phyloP scores from a whole-genome alignment of 495 filamentous ascomycete genomes.

The Penicillium taxi region DNA sequence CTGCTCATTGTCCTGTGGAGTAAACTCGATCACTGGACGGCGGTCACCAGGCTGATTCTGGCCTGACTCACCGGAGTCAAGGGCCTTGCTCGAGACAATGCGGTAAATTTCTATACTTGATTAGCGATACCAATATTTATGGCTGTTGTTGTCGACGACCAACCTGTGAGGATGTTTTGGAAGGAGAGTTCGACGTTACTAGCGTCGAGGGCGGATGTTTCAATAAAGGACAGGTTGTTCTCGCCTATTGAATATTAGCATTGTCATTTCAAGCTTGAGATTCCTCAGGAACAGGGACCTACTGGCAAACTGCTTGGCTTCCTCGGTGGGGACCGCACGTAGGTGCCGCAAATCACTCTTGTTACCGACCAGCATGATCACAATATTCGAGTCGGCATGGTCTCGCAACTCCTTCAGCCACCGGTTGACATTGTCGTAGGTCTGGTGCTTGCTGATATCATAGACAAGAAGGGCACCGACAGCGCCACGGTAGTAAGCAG shows the following conservation, averaged over 20 bases:
- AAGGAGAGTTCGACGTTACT: constrained; percentile 99
- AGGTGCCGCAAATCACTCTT: constrained; percentile 99
- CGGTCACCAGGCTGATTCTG: constrained; percentile 66
- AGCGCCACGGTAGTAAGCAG: constrained; percentile 95
- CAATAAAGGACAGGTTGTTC: constrained; percentile 58
- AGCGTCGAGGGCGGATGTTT: constrained; percentile 96
- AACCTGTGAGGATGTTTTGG: constrained; percentile 98
- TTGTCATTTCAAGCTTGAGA: background rate
- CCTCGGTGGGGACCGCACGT: constrained; percentile 94
- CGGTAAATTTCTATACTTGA: constrained; percentile 82
- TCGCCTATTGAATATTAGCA: constrained; percentile 12
- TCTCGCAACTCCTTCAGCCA: constrained; percentile 99
- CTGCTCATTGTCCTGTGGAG: constrained; percentile 64
- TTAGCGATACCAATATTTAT: background rate
- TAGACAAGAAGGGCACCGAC: constrained; percentile 97
- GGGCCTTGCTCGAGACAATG: constrained; percentile 95
- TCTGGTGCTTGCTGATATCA: constrained; percentile 99
- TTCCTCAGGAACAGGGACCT: constrained; percentile 25
- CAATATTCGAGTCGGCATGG: constrained; percentile 98
- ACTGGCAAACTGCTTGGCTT: constrained; percentile 98
- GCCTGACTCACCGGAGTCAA: constrained; percentile 73
- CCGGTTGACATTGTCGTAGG: constrained; percentile 96
- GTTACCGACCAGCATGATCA: constrained; percentile 99
- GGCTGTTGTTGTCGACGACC: constrained; percentile 15
- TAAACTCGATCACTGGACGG: constrained; percentile 69